Percentiles rank a stretch among this genome's conserved stretches.
These are phyloP conservation scores for Aureoboletus auriporus DNA, from an alignment of 768 basidiomycete species.

Conservation along the genomic window DNA sequence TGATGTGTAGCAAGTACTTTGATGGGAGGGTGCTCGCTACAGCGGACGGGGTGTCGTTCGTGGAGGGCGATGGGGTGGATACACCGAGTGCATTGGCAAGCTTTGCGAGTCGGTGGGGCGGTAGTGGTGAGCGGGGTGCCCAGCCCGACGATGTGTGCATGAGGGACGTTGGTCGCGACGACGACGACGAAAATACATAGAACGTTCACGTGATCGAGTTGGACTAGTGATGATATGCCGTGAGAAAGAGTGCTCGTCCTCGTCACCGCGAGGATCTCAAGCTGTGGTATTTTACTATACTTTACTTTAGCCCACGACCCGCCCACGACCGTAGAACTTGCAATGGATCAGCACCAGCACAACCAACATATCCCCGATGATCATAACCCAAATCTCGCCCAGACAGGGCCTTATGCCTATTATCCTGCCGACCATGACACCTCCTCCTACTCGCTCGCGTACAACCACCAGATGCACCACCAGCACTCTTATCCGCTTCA, in stretches of 20 bases:
- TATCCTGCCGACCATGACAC: conserved; percentile 53
- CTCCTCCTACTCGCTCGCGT: conserved; percentile 53
- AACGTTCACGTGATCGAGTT: too few species aligned
- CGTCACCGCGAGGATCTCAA: too few species aligned
- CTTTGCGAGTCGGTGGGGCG: conserved; percentile 75
- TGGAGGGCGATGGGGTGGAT: conserved; percentile 53
- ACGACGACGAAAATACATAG: too few species aligned
- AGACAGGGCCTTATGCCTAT: conserved; percentile 44
- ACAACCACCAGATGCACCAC: conserved; percentile 44
- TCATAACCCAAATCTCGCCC: conserved; percentile 38
- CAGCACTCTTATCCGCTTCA: conserved; percentile 53
- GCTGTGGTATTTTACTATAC: too few species aligned
- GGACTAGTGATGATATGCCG: too few species aligned
- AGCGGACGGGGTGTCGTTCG: conserved; percentile 41
- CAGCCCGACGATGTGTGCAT: conserved; percentile 30
- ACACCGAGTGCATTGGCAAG: conserved; percentile 85
- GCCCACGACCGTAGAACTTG: conserved; percentile 32
- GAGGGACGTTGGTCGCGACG: too few species aligned
- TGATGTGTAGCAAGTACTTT: conserved; percentile 76
- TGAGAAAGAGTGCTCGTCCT: too few species aligned
- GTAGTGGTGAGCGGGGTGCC: conserved; percentile 63
- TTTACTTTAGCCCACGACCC: conserved; percentile 33
- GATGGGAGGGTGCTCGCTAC: conserved; percentile 44
- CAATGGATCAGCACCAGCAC: conserved; percentile 40
- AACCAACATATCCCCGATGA: conserved; percentile 47